Conservation (phyloP, 495 filamentous ascomycete species). For the Bacidia rubella region DNA sequence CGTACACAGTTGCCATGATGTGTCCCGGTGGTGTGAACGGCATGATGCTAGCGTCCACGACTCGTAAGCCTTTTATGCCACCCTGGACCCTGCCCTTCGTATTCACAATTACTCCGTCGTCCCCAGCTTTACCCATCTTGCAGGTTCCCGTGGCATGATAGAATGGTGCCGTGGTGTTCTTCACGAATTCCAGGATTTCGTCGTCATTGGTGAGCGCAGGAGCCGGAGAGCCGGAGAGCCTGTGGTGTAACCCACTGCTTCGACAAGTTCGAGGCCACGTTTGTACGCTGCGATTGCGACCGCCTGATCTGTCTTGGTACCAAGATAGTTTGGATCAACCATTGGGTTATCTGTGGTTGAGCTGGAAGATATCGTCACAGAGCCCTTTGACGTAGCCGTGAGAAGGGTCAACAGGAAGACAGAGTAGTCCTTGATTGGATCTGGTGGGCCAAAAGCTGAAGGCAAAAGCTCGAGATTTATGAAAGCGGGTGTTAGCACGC, state of each 20-base stretch:
- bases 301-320: constrained; percentile 19
- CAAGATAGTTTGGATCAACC: constrained; percentile 35
- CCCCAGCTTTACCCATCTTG: constrained; percentile 25
- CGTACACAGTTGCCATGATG: constrained; percentile 26
- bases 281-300: constrained; percentile 41
- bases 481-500: no score
- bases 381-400: no score
- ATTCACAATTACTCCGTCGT: constrained; percentile 31
- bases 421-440: no score
- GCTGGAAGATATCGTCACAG: constrained; percentile 12
- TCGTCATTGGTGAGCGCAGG: constrained; percentile 27
- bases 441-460: no score
- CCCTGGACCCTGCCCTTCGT: constrained; percentile 27
- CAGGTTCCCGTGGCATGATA: constrained; percentile 39
- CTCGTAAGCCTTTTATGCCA: constrained; percentile 20
- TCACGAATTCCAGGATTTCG: constrained; percentile 36
- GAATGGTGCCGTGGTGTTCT: constrained; percentile 27
- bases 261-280: constrained; percentile 34
- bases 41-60: constrained; percentile 40
- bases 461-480: no score
- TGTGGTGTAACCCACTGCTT: no score
- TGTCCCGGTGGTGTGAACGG: constrained; percentile 34
- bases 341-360: not conserved
- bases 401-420: no score
- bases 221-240: constrained; percentile 25